These are phyloP conservation scores for Aegilops bicornis DNA, from an alignment of 176 grass and related monocot species.

Conservation along the genomic window DNA sequence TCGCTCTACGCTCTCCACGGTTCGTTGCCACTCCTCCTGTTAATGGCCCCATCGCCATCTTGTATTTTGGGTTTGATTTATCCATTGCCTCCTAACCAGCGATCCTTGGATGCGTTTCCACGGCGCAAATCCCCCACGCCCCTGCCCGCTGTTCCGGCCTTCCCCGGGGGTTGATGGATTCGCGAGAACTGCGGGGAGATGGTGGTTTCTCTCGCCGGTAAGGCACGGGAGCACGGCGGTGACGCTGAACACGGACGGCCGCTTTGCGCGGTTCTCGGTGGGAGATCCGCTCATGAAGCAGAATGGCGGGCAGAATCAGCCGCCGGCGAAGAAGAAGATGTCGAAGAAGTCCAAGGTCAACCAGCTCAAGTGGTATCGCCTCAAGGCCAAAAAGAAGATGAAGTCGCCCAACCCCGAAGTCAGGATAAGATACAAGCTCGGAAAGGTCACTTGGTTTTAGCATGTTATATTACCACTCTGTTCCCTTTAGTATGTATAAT, in stretches of 20 bases:
- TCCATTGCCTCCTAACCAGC: slow-evolving; percentile 26
- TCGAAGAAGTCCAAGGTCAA: slow-evolving; percentile 74
- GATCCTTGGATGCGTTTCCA: not conserved
- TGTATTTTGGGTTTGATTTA: not conserved
- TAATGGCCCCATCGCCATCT: not conserved
- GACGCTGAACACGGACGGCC: slow-evolving; percentile 38
- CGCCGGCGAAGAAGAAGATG: slow-evolving; percentile 47
- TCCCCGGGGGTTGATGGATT: not conserved
- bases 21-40: not conserved
- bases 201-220: slow-evolving; percentile 16
- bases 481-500: not conserved
- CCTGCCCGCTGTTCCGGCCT: not conserved
- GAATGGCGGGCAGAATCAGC: not conserved
- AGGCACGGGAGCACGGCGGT: slow-evolving; percentile 42
- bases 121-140: not conserved
- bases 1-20: not conserved
- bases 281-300: not conserved
- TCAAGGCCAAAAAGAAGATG: slow-evolving; percentile 86
- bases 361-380: slow-evolving; percentile 73
- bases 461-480: not conserved
- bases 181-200: not conserved
- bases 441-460: slow-evolving; percentile 2
- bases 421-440: slow-evolving; percentile 79
- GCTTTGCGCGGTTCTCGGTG: slow-evolving; percentile 46
- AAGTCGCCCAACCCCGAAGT: slow-evolving; percentile 81